Base-by-base conservation (phyloP, 345 rosid species). In the Hypericum androsaemum region DNA sequence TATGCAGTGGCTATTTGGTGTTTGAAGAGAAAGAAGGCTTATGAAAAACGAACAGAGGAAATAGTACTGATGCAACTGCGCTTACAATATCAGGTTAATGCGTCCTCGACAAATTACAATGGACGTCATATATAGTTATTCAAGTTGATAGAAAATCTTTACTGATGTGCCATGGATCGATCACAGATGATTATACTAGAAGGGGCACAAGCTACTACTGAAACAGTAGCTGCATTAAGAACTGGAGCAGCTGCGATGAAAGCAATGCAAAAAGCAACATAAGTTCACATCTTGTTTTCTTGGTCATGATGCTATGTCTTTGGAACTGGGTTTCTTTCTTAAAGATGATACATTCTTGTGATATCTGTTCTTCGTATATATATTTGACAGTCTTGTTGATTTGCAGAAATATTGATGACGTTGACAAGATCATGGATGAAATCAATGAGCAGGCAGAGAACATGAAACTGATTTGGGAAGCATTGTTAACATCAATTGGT, bases 211-310 rank as follows among this genome's bases (percentile, higher is more conserved):
- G 95, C 98, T 48, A 88, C 89, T 3, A 84, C 88, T 0, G 84
- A 84, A 58, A 88, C 88, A 47, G 95, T 84, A 9, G 95, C 87
- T 78, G 95, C 96, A 36, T 68, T 88, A 68, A 84, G 95, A 64
- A 77, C 89, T 40, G 84, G 95, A 55, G 98, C 96, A 50, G 39
- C 95, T 50, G 75, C 94, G 5, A 82, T 78, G 94, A 80, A 88
- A 75, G 89, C 95, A 22, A 88, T 84, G 98, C 89, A 86, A 78
- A 82, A 86, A 72, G 90, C 88, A 52, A 84, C 88, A 90, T 89
- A 73, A 48, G 90, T 78, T 37, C 6, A 9, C 44, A 38, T 55
- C 52, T 43, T 12, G 39, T 35, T 46, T 22, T 22, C 32, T 22
- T 22, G 32, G 32, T 22, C 32, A 22, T 22, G 4, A 22, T 22